Base-by-base conservation (phyloP, 1,284 basidiomycete genomes). In the Leccinum olivaceoglutinosum region DNA sequence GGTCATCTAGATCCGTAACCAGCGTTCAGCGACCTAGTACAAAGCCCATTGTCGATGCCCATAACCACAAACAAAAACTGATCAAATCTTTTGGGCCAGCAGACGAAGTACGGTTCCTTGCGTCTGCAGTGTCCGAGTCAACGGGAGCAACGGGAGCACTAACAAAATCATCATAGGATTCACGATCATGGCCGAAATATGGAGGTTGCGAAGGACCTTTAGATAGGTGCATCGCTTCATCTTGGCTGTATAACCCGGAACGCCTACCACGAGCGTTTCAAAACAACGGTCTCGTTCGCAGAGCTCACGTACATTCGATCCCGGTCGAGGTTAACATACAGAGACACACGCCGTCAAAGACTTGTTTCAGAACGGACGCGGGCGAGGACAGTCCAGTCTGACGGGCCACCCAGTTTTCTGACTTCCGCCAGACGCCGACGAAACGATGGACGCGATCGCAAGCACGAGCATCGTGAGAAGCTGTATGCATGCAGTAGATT, bases 321-420 rank as follows among this genome's bases (percentile, higher is more conserved):
- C 88, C 88, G 2, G 89, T 90, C 38, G 89, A 78, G 0, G 87
- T 87, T 2, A 90, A 76, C 77, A 90, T 86, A 0, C 85, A 82
- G 6, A 90, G 75, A 66, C 88, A 89, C 32, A 87, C 77, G 0
- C 88, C 89, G 63, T 85, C 77, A 70, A 85, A 90, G 5, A 85
- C 73, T 58, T 86, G 79, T 14, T 72, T 78, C 3, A 76, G 71
- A 12, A 84, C 73, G 3, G 69, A 70, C 1, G 68, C 62, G 0
- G 69, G 66, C 10, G 76, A 75, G 29, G 67, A 68, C 16, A 71
- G 62, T 21, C 72, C 69, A 14, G 66, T 71, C 60, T 71, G 73
- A 7, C 77, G 80, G 38, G 63, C 69, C 56, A 67, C 66, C 88
- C 88, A 90, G 67, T 90, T 90, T 12, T 75, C 74, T 64, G 66